These are phyloP conservation scores for Coemansia sp. DNA, from an alignment of 192 early-diverging fungal species.

Conservation along the genomic window DNA sequence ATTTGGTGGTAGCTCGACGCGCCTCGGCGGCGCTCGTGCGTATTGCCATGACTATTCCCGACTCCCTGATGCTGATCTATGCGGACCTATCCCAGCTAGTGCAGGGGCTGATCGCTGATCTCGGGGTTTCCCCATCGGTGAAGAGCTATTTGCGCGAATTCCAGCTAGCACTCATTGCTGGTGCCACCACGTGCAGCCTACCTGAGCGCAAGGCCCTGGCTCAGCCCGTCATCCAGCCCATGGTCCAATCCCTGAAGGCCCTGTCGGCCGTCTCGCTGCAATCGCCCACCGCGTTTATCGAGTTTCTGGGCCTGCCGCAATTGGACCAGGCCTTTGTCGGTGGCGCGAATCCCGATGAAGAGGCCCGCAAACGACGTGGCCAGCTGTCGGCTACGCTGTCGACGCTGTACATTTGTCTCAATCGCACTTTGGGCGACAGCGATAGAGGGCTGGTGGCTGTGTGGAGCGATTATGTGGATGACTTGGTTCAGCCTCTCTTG, in stretches of 20 bases:
- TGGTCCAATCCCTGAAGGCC: constrained; percentile 24
- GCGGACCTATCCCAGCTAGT: constrained; percentile 36
- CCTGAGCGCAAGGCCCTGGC: constrained; percentile 35
- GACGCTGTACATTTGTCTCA: constrained; percentile 32
- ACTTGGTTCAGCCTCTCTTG: constrained; percentile 24
- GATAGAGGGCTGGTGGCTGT: constrained; percentile 15
- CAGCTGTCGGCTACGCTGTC: constrained; percentile 16
- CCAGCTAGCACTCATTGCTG: constrained; percentile 37
- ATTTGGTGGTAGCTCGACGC: constrained; percentile 24
- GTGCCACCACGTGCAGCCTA: constrained; percentile 22
- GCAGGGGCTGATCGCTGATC: constrained; percentile 19
- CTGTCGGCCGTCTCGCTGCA: constrained; percentile 17
- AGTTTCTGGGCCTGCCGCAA: constrained; percentile 25
- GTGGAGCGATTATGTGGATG: constrained; percentile 32
- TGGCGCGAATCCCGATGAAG: neutral
- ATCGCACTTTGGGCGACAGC: constrained; percentile 25
- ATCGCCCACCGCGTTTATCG: constrained; percentile 20
- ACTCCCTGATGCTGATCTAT: constrained; percentile 38
- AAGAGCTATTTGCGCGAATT: constrained; percentile 46
- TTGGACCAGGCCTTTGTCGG: constrained; percentile 19
- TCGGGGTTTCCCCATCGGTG: constrained; percentile 11
- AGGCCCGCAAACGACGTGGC: constrained; percentile 13
- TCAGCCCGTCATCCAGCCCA: constrained; percentile 31
- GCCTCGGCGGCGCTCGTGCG: constrained; percentile 40
- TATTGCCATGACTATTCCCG: constrained; percentile 33